Evolutionary conservation across 192 early-diverging fungal species (phyloP), one percentile per base, ranked within the genome.

Genomic region (Piromyces finnis): DNA sequence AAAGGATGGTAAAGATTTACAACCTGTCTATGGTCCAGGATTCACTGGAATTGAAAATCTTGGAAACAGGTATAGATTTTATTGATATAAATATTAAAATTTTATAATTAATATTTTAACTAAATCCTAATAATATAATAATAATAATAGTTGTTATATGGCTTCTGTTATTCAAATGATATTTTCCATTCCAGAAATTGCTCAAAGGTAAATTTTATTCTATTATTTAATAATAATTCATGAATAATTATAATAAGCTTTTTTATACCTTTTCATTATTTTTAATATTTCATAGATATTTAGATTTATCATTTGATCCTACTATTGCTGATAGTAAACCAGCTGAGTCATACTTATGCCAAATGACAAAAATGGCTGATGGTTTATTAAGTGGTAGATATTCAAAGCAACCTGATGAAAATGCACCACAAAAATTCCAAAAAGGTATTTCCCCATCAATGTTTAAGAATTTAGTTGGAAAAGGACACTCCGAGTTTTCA

Each of bases 11-110:
- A 91, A 93, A 81, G 87, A 91, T 29, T 87, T 97, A 79, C 87
- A 89, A 26, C 93, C 95, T 0, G 84, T 95, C 28, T 97, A 94
- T 80, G 97, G 96, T 12, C 92, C 96, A 27, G 95, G 96, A 3
- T 92, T 92, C 83, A 97, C 96, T 28, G 97, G 97, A 12, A 87
- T 99, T 29, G 92, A 88, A 81, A 99, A 99, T 82, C 84, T 99
- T 30, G 97, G 97, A 30, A 99, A 99, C 87, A 96, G 90, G 92
- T 91, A 86, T 77, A 28, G 3, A 16, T 18, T 7, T 28, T 2
- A 29, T 79, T n/a, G n/a, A n/a, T n/a, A n/a, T n/a, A n/a, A n/a
- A n/a, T n/a, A n/a, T n/a, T n/a, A n/a, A n/a, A n/a, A n/a, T n/a
- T n/a, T n/a, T n/a, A n/a, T n/a, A n/a, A n/a, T n/a, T n/a, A n/a